Base-by-base conservation (phyloP, 768 basidiomycete species). In the Pulveroboletus frians region DNA sequence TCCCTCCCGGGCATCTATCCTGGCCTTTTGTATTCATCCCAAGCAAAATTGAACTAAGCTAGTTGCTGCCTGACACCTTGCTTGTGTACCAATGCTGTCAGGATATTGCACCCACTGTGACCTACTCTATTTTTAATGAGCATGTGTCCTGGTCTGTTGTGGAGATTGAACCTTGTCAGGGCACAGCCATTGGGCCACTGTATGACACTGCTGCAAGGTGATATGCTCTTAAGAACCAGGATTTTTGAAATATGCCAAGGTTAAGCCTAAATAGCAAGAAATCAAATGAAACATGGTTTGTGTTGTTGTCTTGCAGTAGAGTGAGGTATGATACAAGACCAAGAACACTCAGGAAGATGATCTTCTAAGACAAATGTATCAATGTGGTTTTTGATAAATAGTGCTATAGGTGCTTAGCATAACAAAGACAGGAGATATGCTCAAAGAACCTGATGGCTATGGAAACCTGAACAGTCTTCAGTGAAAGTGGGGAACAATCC, bases 121-220 rank as follows among this genome's bases (percentile, higher is more conserved):
- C 83, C 85, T 56, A 81, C 57, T 88, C 84, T 76, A 83, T 80
- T 63, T 84, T 79, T 65, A 85, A 87, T 8, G 82, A 85, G 58
- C 84, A 85, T 14, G 85, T 65, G 52, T 87, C 83, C 84, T 84
- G 57, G 39, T 6, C 42, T 51, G 46, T 30, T 36, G 11, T 39
- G 13, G 32, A 7, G 15, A 17, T 17, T 20, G 32, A 43, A n/a
- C 4, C 21, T 29, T 20, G 18, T 18, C 44, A 37, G 40, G 27
- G 27, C 18, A 67, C 78, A 65, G 52, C 85, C 84, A 63, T 88
- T 87, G 18, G 84, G 69, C 83, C 79, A 85, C 65, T 78, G 80
- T 46, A 87, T 77, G 56, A 83, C 72, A 62, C 88, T 85, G 36
- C 76, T 76, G 79, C 82, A 7, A 79, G 76, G 60, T 73, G 76